Base-by-base conservation (phyloP, 306 rosid genomes). In the Elaeagnus macrophylla region DNA sequence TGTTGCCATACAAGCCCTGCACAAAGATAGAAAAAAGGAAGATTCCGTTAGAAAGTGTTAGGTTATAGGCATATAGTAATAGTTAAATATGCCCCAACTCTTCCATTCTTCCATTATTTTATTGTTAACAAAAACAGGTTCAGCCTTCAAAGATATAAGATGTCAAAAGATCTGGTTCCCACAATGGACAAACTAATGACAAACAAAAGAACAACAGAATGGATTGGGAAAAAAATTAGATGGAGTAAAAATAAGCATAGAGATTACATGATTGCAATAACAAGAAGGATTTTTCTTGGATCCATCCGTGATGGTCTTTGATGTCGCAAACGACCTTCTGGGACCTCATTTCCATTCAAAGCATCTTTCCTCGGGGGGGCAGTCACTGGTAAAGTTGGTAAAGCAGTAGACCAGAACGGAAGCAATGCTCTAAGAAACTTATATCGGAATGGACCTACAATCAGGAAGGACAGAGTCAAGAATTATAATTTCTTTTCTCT, bases 1-100 rank as follows among this genome's bases (percentile, higher is more conserved):
- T 10, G 99, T 93, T 54, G 99, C 96, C 95, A 93, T 70, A 65
- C 96, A 93, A 19, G 99, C 99, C 99, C 99, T 93, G 85, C 82
- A 78, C 51, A n/a, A n/a, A n/a, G n/a, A n/a, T n/a, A 25, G 32
- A 25, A 25, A 25, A 25, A 25, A 2, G 4, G 32, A 25, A 25
- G 32, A 25, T 25, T 2, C 32, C 2, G 4, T 25, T 3, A 25
- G 32, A 5, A 25, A 25, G 32, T 3, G 32, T 25, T 25, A 25
- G 32, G 32, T 25, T 25, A 25, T 25, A 25, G 32, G 4, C 4
- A 25, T 25, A 2, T 25, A 25, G 4, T 25, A 25, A 25, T 25
- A 25, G 32, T 25, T 25, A 25, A 3, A 25, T 25, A 25, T 25
- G 32, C 32, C 32, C 4, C 32, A 25, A 1, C 4, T 25, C 32